Base-by-base conservation (phyloP, 2,329 filamentous ascomycete genomes). In the Colletotrichum higginsianum region DNA sequence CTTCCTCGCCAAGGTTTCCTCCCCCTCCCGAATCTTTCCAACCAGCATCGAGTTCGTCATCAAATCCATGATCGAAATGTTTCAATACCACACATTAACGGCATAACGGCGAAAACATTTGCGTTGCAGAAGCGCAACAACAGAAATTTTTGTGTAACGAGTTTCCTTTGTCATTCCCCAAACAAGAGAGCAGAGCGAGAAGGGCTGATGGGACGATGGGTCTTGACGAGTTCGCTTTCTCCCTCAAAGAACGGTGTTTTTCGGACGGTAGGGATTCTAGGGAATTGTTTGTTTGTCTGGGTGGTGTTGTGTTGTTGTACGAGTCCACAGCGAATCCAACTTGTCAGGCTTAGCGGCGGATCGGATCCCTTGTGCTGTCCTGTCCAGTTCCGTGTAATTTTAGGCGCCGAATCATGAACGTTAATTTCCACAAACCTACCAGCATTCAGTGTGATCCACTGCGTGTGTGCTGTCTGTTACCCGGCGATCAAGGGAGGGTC, bases 291-390 rank as follows among this genome's bases (percentile, higher is more conserved):
- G 46, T 30, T 30, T 30, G 26, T 30, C 26, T 30, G 26, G 26
- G 26, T 30, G 26, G 26, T 30, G 26, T 30, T 38, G 50, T 44
- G n/a, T 26, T 61, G 16, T 11, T 61, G 18, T 30, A n/a, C 56
- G 30, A 55, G 52, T 35, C 57, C 68, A 58, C 64, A 58, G 52
- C 58, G 68, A 68, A 57, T 13, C 56, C 13, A 42, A 52, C 53
- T 53, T 63, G 64, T 63, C 57, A 71, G 57, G 46, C 66, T 60
- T 53, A 71, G 68, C 58, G 68, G 65, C 52, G 68, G 68, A 63
- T 47, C 50, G 68, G 68, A 63, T 47, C 50, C 26, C 26, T 30
- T 30, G 26, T 30, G 26, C 26, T 30, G 5, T 61, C 12, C 26
- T 35, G 50, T 38, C 64, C 52, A 68, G 26, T 30, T 30, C 5